Evolutionary conservation across 2,329 filamentous ascomycete genomes (phyloP), one percentile per base, ranked within the genome.

Genomic region (Arthrobotrys sphaeroides): DNA sequence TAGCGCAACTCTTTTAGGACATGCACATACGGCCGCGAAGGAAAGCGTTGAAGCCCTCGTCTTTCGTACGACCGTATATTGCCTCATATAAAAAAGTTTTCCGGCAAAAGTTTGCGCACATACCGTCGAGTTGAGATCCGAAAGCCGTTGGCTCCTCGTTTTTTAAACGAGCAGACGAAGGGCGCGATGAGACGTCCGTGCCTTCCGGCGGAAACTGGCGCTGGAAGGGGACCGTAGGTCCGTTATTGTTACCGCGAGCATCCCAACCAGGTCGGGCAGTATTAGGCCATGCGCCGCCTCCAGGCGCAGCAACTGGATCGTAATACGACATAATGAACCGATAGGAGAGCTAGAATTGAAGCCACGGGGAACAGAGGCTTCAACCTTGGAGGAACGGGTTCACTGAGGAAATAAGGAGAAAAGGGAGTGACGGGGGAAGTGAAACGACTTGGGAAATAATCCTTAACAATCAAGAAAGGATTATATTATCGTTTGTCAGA

Each of bases 91-190:
- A 55, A 51, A 33, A 16, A 31, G 9, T 28, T 43, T 43, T 45
- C 64, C 22, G 7, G 26, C 1, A 28, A 38, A 43, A 40, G 33
- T 57, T 31, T 51, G 43, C 45, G 33, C 31, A 68, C 90, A 83
- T 90, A 95, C 92, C 92, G 85, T 96, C 93, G 83, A 96, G 90
- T 84, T 97, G 93, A 82, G 91, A 90, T 79, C 89, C 89, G 82
- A 96, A 97, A 73, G 93, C 93, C 81, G 86, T 85, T 72, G 88
- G 87, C 76, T 96, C 92, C 78, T 94, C 91, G 59, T 83, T 81
- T 78, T 86, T 86, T 78, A 85, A 82, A 31, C 78, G 78, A 53
- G 78, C 77, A 38, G 78, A 69, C 9, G 65, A 65, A 60, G 64
- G 70, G 60, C 70, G 70, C 49, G 61, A 67, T 12, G 64, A 53